Percentiles rank a stretch among this genome's conserved stretches.
Conservation (phyloP, 768 basidiomycete genomes). For the Lanmaoa pseudosensibilis region DNA sequence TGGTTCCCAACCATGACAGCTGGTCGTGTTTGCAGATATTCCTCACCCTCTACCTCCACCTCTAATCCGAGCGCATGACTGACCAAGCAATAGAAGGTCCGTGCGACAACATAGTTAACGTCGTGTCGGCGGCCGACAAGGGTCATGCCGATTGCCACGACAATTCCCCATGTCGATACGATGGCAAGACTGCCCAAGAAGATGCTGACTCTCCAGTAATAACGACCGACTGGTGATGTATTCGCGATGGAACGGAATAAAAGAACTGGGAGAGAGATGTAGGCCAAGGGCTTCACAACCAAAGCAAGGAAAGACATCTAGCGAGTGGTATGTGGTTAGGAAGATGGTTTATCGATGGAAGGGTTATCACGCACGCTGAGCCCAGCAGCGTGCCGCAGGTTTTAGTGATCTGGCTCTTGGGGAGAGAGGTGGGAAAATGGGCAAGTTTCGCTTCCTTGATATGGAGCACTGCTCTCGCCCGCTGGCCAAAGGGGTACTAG, state of each 20-base stretch:
- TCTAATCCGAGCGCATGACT: constrained; percentile 62
- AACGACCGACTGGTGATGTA: constrained; percentile 56
- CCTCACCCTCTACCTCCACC: constrained; percentile 83
- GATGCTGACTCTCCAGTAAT: constrained; percentile 70
- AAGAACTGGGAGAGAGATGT: constrained; percentile 71
- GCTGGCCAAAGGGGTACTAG: background rate
- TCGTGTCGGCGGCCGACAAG: constrained; percentile 71
- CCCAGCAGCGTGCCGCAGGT: constrained; percentile 24
- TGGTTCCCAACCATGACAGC: constrained; percentile 85
- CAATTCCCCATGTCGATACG: constrained; percentile 69
- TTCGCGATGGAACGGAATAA: constrained; percentile 60
- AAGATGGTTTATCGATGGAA: constrained; percentile 13
- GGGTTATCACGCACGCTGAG: constrained; percentile 25
- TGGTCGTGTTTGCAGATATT: constrained; percentile 71
- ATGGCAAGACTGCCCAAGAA: constrained; percentile 72
- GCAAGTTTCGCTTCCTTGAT: background rate
- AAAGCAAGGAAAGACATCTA: constrained; percentile 63
- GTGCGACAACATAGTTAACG: constrained; percentile 80
- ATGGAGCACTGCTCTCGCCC: background rate
- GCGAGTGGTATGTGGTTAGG: constrained; percentile 16
- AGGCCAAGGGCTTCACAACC: constrained; percentile 70
- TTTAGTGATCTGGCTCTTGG: constrained; percentile 13
- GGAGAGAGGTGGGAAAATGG: constrained; percentile 34
- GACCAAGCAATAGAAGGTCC: constrained; percentile 74
- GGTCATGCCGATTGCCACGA: constrained; percentile 65